These are phyloP conservation scores for Fusarium veterinarium DNA, from an alignment of 2,329 filamentous ascomycete genomes.

Conservation along the genomic window DNA sequence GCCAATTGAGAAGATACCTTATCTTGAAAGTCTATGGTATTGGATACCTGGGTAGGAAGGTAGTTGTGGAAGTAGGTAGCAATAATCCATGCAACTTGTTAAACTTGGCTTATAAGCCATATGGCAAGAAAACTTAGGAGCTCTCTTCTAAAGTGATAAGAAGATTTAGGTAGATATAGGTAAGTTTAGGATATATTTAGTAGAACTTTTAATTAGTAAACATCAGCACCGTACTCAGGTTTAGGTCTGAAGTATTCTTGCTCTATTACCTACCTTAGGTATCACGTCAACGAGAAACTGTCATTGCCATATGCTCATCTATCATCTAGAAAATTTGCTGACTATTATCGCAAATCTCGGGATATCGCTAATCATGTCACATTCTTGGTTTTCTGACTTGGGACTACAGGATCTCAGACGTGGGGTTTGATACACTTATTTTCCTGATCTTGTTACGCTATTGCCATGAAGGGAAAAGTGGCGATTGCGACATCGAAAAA, in stretches of 20 bases:
- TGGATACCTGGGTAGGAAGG: background rate
- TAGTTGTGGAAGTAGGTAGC: background rate
- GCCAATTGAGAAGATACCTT: background rate
- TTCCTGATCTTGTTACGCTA: slow-evolving; percentile 30
- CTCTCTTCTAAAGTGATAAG: background rate
- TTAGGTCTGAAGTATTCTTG: background rate
- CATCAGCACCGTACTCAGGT: background rate
- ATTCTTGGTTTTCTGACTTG: background rate
- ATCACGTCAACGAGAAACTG: background rate
- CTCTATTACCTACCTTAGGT: background rate
- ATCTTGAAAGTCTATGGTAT: background rate
- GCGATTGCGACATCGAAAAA: slow-evolving; percentile 44
- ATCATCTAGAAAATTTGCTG: background rate
- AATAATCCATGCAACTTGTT: background rate
- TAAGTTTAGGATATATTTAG: background rate
- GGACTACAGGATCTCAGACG: background rate
- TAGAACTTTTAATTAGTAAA: background rate
- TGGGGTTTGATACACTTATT: slow-evolving; percentile 24
- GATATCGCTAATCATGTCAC: background rate
- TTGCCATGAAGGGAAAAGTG: slow-evolving; percentile 37
- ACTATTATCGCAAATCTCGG: background rate
- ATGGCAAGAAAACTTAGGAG: background rate
- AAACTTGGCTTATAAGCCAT: background rate
- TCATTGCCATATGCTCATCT: background rate
- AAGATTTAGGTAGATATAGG: background rate